These are phyloP conservation scores for Eucalyptus shirleyi DNA, from an alignment of 345 rosid genomes.

Conservation along the genomic window DNA sequence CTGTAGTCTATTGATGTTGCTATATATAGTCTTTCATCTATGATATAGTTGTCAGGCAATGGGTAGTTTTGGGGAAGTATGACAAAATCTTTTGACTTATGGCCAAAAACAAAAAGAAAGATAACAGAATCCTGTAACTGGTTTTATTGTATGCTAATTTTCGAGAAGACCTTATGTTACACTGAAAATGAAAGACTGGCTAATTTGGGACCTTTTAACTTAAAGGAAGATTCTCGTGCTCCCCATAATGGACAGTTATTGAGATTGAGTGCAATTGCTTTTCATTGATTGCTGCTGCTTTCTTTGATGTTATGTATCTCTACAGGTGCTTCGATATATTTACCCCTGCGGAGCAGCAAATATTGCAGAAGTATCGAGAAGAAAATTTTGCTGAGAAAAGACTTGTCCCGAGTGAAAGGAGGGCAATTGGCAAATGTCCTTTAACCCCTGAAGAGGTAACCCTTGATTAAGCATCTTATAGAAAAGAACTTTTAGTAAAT, in stretches of 20 bases:
- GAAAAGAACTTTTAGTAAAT: background rate
- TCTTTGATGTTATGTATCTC: background rate
- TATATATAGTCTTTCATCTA: background rate
- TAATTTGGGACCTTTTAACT: background rate
- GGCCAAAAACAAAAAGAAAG: background rate
- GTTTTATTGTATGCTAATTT: background rate
- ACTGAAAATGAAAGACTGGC: background rate
- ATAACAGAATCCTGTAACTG: background rate
- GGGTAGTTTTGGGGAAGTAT: background rate
- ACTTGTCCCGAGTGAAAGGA: conserved; percentile 58
- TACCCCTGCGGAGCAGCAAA: conserved; percentile 54
- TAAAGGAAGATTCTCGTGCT: background rate
- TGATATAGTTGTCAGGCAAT: background rate
- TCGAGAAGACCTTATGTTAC: background rate
- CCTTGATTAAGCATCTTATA: background rate
- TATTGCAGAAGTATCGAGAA: conserved; percentile 69
- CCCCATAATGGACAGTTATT: background rate
- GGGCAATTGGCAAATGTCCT: conserved; percentile 90
- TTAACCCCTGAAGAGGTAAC: conserved; percentile 58
- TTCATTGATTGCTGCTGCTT: background rate
- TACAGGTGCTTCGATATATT: conserved; percentile 93
- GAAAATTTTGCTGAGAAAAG: conserved; percentile 73
- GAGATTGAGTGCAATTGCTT: background rate
- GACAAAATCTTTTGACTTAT: background rate
- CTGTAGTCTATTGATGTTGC: background rate